phyloP scores from a whole-genome alignment of 352 stramenopile species.

The Paralagenidium karlingii region DNA sequence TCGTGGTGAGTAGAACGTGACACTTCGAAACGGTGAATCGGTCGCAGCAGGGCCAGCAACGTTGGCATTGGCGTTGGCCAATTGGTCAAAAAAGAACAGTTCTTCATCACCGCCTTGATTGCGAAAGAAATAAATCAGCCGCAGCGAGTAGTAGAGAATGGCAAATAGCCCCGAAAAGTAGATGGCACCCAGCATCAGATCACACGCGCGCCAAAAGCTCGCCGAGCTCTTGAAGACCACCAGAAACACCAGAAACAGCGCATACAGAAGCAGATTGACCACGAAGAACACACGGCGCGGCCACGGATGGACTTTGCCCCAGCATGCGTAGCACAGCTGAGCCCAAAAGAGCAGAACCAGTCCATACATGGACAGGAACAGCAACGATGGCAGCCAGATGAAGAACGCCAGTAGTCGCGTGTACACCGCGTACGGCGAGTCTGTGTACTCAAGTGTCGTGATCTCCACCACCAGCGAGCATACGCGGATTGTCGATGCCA shows the following conservation, averaged over 20 bases:
- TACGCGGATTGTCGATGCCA: slow-evolving; percentile 46
- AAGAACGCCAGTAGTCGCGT: slow-evolving; percentile 41
- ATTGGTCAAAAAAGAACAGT: slow-evolving; percentile 77
- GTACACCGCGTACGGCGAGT: slow-evolving; percentile 30
- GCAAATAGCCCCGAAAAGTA: slow-evolving; percentile 49
- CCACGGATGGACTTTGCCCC: slow-evolving; percentile 59
- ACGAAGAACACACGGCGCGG: slow-evolving; percentile 58
- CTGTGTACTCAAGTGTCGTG: slow-evolving; percentile 24
- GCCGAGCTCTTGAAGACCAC: slow-evolving; percentile 23
- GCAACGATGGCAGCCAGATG: slow-evolving; percentile 60
- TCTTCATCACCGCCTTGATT: slow-evolving; percentile 59
- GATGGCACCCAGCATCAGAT: slow-evolving; percentile 45
- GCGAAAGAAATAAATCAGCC: slow-evolving; percentile 70
- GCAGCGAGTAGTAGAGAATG: slow-evolving; percentile 73
- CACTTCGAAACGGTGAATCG: too few species aligned
- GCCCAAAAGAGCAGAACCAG: slow-evolving; percentile 79
- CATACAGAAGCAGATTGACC: slow-evolving; percentile 67
- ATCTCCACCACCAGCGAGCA: slow-evolving; percentile 47
- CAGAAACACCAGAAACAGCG: slow-evolving; percentile 34
- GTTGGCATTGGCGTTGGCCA: slow-evolving; percentile 10
- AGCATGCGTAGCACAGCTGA: slow-evolving; percentile 75
- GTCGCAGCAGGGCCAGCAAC: slow-evolving; percentile 5
- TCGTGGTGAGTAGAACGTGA: slow-evolving; percentile 22
- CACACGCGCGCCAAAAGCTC: slow-evolving; percentile 49
- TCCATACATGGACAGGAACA: slow-evolving; percentile 79